Conservation (phyloP, 768 basidiomycete genomes). For the Lactarius hatsudake region DNA sequence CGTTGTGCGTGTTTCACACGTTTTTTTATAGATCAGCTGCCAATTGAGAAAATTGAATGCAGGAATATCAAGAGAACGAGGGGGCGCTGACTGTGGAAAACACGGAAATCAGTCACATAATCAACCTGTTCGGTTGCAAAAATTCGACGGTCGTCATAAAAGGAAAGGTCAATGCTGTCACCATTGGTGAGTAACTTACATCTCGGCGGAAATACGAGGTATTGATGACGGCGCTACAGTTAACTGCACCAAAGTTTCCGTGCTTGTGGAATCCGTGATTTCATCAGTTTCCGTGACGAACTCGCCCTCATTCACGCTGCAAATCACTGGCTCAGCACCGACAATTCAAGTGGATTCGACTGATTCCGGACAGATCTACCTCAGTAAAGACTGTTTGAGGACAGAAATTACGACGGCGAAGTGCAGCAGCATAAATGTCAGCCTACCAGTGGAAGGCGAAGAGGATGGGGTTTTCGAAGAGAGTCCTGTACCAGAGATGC, state of each 20-base stretch:
- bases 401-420: slow-evolving; percentile 93
- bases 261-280: slow-evolving; percentile 91
- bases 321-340: slow-evolving; percentile 86
- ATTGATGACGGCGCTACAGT: slow-evolving; percentile 45
- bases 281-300: slow-evolving; percentile 84
- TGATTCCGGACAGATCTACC: slow-evolving; percentile 92
- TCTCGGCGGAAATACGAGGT: neutral
- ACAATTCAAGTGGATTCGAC: slow-evolving; percentile 94
- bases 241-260: slow-evolving; percentile 81
- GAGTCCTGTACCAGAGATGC: slow-evolving; percentile 91
- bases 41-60: neutral
- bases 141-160: slow-evolving; percentile 77
- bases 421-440: slow-evolving; percentile 90
- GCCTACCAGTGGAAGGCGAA: slow-evolving; percentile 78
- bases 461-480: slow-evolving; percentile 93
- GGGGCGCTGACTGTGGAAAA: slow-evolving; percentile 67
- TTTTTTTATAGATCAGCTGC: neutral
- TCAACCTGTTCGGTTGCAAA: slow-evolving; percentile 92
- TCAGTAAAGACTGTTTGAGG: slow-evolving; percentile 76
- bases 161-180: slow-evolving; percentile 95
- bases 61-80: slow-evolving; percentile 95
- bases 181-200: slow-evolving; percentile 56
- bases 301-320: slow-evolving; percentile 90
- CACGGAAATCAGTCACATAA: slow-evolving; percentile 72
- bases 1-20: slow-evolving; percentile 54